A percentile compares a stretch with the other conserved stretches of the same genome.
Evolutionary conservation across 805 yeast genomes (phyloP).

Genomic region (Pachysolen tannophilus): DNA sequence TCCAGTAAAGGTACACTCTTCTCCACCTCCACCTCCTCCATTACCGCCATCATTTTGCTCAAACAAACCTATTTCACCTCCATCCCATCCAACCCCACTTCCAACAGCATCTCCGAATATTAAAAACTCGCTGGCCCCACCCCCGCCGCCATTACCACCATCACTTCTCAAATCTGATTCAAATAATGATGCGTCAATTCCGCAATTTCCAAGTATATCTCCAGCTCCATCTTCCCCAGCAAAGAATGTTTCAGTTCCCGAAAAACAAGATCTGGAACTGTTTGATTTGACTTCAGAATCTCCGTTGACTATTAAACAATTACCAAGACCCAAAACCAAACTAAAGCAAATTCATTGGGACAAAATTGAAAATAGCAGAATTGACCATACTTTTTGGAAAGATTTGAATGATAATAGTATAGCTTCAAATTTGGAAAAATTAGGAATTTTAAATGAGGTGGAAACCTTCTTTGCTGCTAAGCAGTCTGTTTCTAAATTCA

Average conservation of each 20-base stretch:
- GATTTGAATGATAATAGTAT: constrained; percentile 36
- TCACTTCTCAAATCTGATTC: neutral
- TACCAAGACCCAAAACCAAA: constrained; percentile 47
- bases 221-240: too few species aligned
- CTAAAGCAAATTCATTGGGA: constrained; percentile 83
- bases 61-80: constrained; percentile 3
- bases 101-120: constrained; percentile 1
- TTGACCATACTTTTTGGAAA: constrained; percentile 76
- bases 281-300: too few species aligned
- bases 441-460: constrained; percentile 60
- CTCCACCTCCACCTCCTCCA: constrained; percentile 19
- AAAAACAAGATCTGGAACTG: too few species aligned
- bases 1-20: too few species aligned
- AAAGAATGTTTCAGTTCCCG: too few species aligned
- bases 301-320: too few species aligned
- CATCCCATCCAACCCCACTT: constrained; percentile 9
- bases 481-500: too few species aligned
- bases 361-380: constrained; percentile 39
- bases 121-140: neutral
- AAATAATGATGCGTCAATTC: neutral
- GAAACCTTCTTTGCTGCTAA: constrained; percentile 50
- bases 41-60: constrained; percentile 8
- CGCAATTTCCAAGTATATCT: too few species aligned
- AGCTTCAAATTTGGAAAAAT: constrained; percentile 40
- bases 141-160: constrained; percentile 5